phyloP scores from a whole-genome alignment of 2,329 filamentous ascomycete genomes.

The Elsinoe batatas region DNA sequence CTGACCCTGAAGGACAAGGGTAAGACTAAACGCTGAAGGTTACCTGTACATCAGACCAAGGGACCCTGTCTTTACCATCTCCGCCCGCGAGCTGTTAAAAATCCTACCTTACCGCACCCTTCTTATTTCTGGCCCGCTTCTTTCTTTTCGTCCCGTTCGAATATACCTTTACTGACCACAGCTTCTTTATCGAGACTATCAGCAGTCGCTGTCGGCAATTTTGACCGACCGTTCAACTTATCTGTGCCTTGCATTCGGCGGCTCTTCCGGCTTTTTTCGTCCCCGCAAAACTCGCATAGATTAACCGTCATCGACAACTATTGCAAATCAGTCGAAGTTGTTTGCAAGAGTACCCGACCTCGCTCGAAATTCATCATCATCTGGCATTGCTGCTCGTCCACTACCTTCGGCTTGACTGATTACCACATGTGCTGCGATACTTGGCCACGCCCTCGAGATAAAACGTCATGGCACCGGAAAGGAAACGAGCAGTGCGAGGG shows the following conservation, averaged over 20 bases:
- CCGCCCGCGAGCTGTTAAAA: slow-evolving; percentile 4
- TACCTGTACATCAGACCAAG: slow-evolving; percentile 8
- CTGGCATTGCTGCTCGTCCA: neutral
- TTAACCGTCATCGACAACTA: slow-evolving; percentile 5
- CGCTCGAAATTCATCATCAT: neutral
- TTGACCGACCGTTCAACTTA: neutral
- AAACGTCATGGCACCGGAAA: neutral
- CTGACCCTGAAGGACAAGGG: slow-evolving; percentile 8
- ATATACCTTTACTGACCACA: neutral
- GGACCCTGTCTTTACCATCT: slow-evolving; percentile 10
- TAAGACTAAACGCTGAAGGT: slow-evolving; percentile 11
- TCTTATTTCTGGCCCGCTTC: neutral
- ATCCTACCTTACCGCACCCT: slow-evolving; percentile 9
- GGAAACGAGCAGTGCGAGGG: neutral
- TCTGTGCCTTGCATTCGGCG: neutral
- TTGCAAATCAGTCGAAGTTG: neutral
- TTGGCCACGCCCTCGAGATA: no score
- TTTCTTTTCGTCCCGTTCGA: neutral
- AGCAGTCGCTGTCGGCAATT: neutral
- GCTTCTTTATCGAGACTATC: neutral
- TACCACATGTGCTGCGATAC: no score
- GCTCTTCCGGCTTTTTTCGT: neutral
- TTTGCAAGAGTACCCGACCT: neutral
- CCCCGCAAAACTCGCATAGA: slow-evolving; percentile 5
- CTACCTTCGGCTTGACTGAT: neutral